Conservation (phyloP, 176 grass and related monocot species). For the Pontederia crassipes region DNA sequence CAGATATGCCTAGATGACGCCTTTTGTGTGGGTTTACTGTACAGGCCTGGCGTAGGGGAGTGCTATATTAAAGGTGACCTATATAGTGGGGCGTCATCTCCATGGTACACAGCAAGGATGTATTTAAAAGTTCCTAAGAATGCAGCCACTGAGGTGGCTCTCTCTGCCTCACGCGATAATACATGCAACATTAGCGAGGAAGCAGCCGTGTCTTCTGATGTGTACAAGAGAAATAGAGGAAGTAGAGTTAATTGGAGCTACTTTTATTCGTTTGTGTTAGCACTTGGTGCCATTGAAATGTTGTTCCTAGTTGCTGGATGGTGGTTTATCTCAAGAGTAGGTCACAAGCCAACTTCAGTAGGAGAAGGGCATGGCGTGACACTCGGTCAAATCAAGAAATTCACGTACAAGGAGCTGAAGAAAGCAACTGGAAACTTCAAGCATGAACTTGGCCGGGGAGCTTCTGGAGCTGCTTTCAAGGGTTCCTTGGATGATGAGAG, state of each 20-base stretch:
- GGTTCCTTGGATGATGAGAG: slow-evolving; percentile 22
- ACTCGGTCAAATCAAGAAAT: slow-evolving; percentile 23
- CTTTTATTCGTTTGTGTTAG: slow-evolving; percentile 34
- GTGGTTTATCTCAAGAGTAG: slow-evolving; percentile 34
- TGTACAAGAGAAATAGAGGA: no score
- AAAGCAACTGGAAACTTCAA: slow-evolving; percentile 34
- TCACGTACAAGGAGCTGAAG: slow-evolving; percentile 36
- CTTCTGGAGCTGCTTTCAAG: slow-evolving; percentile 42
- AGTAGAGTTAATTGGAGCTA: slow-evolving; percentile 23
- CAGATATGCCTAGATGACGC: slow-evolving; percentile 2
- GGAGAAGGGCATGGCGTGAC: slow-evolving; percentile 34
- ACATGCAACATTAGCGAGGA: neutral
- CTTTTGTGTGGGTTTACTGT: slow-evolving; percentile 5
- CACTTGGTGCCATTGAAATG: slow-evolving; percentile 32
- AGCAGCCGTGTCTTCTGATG: no score
- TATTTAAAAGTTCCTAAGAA: slow-evolving; percentile 11
- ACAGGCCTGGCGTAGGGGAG: neutral
- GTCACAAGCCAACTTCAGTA: slow-evolving; percentile 13
- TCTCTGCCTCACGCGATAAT: neutral
- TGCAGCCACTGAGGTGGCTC: neutral
- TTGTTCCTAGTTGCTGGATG: slow-evolving; percentile 27
- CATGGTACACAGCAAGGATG: neutral
- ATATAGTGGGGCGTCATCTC: slow-evolving; percentile 11
- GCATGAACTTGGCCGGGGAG: slow-evolving; percentile 29
- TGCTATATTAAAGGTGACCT: slow-evolving; percentile 12